Evolutionary conservation across 2,329 filamentous ascomycete genomes (phyloP).

Genomic region (Bertia moriformis): DNA sequence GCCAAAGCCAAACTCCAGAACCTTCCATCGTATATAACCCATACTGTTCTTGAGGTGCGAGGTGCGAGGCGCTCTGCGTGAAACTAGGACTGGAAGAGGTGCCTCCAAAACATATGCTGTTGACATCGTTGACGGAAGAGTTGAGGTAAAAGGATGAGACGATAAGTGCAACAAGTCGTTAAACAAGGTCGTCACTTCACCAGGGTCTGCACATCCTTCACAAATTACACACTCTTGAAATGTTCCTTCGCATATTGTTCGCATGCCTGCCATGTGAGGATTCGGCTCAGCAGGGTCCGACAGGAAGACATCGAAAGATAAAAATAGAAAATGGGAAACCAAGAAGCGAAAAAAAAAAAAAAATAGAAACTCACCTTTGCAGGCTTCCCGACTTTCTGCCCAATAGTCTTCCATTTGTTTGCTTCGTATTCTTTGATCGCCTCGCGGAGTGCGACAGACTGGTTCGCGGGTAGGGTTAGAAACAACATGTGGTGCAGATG

Average conservation of each 20-base stretch:
- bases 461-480: no score
- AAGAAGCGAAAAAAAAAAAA: slow-evolving; percentile 2
- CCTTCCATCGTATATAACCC: not conserved
- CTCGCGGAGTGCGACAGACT: slow-evolving; percentile 43
- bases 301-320: no score
- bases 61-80: not conserved
- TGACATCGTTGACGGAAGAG: no score
- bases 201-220: not conserved
- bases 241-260: slow-evolving; percentile 1
- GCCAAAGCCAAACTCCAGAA: not conserved
- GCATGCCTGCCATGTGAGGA: no score
- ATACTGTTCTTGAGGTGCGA: no score
- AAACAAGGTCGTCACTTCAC: not conserved
- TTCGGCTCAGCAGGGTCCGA: not conserved
- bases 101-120: not conserved
- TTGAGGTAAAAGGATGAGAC: no score
- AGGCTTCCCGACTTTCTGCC: slow-evolving; percentile 55
- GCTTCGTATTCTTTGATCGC: slow-evolving; percentile 61
- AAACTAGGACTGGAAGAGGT: not conserved
- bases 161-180: not conserved
- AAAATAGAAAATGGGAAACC: not conserved
- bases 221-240: not conserved
- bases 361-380: slow-evolving; percentile 42
- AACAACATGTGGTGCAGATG: no score
- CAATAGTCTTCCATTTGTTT: slow-evolving; percentile 60